phyloP scores from a whole-genome alignment of 2,329 filamentous ascomycete genomes.

The Thermothelomyces thermophilus region DNA sequence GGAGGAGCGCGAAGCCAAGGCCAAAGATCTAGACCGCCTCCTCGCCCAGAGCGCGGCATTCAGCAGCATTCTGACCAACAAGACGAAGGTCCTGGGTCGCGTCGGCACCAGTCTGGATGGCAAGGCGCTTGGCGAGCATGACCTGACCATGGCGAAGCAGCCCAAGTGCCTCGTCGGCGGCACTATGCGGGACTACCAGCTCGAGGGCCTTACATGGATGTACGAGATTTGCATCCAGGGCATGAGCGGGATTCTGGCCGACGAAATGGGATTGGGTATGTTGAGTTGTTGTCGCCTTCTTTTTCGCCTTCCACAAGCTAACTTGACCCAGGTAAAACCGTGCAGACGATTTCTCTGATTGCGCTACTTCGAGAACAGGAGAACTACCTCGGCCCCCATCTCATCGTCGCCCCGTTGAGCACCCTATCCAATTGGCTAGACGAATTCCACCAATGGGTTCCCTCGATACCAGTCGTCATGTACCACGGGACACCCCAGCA shows the following conservation, averaged over 20 bases:
- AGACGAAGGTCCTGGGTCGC: constrained; percentile 55
- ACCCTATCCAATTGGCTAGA: constrained; percentile 95
- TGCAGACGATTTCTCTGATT: constrained; percentile 83
- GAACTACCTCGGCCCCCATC: constrained; percentile 73
- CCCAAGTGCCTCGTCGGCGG: constrained; percentile 80
- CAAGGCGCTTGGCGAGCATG: constrained; percentile 53
- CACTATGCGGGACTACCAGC: constrained; percentile 87
- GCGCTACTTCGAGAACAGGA: constrained; percentile 84
- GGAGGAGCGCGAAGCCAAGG: constrained; percentile 51
- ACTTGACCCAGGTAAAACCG: constrained; percentile 63
- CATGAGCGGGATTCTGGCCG: constrained; percentile 82
- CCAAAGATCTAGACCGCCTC: constrained; percentile 52
- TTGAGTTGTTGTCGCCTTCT: not conserved
- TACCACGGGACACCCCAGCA: constrained; percentile 82
- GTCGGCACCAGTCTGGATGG: constrained; percentile 56
- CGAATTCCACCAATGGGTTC: constrained; percentile 87
- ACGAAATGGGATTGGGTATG: constrained; percentile 81
- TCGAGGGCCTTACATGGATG: constrained; percentile 94
- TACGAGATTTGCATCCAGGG: constrained; percentile 75
- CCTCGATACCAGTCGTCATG: constrained; percentile 77
- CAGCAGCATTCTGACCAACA: constrained; percentile 56
- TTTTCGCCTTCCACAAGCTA: not conserved
- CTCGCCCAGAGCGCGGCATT: constrained; percentile 55
- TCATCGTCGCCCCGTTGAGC: constrained; percentile 85
- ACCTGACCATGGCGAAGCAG: constrained; percentile 75